Evolutionary conservation across 2,329 filamentous ascomycete species (phyloP).

Genomic region (Microsporum ferrugineum): DNA sequence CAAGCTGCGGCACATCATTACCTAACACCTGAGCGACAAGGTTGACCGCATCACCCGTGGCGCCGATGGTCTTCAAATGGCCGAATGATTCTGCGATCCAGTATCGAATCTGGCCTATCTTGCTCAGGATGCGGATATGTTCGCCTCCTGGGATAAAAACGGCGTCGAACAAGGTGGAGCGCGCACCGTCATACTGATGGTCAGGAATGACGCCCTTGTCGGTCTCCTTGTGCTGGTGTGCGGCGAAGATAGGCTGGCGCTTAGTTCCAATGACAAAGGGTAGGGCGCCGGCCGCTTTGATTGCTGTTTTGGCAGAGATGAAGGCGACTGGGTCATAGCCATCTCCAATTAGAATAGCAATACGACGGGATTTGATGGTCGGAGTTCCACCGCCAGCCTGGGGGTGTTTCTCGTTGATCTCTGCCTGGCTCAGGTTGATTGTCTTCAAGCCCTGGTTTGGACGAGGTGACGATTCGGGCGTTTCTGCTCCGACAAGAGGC

Average conservation of each 20-base stretch:
- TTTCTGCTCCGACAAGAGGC: slow-evolving; percentile 50
- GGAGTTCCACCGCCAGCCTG: slow-evolving; percentile 40
- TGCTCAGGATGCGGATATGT: slow-evolving; percentile 49
- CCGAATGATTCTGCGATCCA: slow-evolving; percentile 73
- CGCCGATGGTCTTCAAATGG: slow-evolving; percentile 68
- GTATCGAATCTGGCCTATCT: slow-evolving; percentile 61
- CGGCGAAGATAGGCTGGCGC: slow-evolving; percentile 54
- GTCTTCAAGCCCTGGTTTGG: slow-evolving; percentile 57
- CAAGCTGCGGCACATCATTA: slow-evolving; percentile 36
- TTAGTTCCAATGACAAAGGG: slow-evolving; percentile 59
- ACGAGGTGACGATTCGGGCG: slow-evolving; percentile 43
- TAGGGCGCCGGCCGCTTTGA: slow-evolving; percentile 51
- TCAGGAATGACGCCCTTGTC: slow-evolving; percentile 46
- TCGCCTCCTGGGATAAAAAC: slow-evolving; percentile 56
- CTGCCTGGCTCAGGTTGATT: slow-evolving; percentile 61
- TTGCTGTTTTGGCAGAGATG: slow-evolving; percentile 50
- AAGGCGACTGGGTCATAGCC: slow-evolving; percentile 47
- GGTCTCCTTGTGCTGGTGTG: slow-evolving; percentile 37
- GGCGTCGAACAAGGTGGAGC: slow-evolving; percentile 66
- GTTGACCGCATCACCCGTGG: slow-evolving; percentile 58
- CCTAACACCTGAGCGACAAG: slow-evolving; percentile 44
- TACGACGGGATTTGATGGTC: slow-evolving; percentile 54
- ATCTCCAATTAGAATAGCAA: slow-evolving; percentile 42
- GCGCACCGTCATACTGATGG: slow-evolving; percentile 67
- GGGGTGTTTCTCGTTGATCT: slow-evolving; percentile 55